Conservation (phyloP, 768 basidiomycete genomes). For the Tricholoma saponaceum region DNA sequence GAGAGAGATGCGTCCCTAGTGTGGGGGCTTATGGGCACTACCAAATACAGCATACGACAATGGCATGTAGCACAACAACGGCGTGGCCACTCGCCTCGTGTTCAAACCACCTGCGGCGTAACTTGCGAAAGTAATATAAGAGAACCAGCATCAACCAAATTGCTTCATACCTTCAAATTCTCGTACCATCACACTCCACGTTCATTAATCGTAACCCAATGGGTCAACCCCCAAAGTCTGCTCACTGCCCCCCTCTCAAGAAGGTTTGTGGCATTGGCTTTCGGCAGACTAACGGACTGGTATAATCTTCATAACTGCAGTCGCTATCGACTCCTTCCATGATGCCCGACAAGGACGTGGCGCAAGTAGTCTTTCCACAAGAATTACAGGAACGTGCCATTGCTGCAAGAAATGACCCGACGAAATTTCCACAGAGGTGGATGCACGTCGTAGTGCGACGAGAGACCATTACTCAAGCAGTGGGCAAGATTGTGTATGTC, state of each 20-base stretch:
- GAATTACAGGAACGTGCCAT: slow-evolving; percentile 10
- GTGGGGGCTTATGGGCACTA: neutral
- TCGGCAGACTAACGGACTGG: neutral
- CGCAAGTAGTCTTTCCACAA: slow-evolving; percentile 4
- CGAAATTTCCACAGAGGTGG: slow-evolving; percentile 19
- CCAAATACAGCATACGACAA: slow-evolving; percentile 8
- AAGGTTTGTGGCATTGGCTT: slow-evolving; percentile 16
- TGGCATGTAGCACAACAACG: slow-evolving; percentile 10
- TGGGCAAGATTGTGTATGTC: slow-evolving; percentile 21
- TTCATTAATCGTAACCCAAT: neutral
- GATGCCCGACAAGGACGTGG: slow-evolving; percentile 1
- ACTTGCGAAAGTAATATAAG: neutral
- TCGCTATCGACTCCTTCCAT: slow-evolving; percentile 21
- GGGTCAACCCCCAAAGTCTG: neutral
- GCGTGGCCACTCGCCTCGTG: slow-evolving; percentile 9
- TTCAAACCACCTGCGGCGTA: neutral
- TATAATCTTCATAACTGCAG: slow-evolving; percentile 9
- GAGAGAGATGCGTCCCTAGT: neutral
- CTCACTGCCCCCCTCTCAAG: slow-evolving; percentile 15
- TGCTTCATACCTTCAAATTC: neutral
- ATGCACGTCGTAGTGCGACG: slow-evolving; percentile 26
- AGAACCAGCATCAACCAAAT: neutral
- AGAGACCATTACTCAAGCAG: slow-evolving; percentile 24
- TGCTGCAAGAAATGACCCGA: slow-evolving; percentile 7
- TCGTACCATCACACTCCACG: neutral